phyloP scores from a whole-genome alignment of 495 filamentous ascomycete species.

The Letharia lupina region DNA sequence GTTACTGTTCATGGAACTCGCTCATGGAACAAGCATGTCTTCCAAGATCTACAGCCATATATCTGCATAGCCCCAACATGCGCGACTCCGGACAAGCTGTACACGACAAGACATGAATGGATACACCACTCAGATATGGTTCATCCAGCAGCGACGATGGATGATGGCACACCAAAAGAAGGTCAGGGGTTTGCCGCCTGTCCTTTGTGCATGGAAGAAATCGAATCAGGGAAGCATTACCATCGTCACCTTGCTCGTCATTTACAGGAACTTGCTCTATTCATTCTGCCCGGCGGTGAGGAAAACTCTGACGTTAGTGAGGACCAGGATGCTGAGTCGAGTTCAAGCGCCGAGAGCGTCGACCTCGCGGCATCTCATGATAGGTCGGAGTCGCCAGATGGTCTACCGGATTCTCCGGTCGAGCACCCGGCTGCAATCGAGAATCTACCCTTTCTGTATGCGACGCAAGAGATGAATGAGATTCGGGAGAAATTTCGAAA shows the following conservation, averaged over 20 bases:
- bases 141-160: conserved; percentile 13
- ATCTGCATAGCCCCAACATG: conserved; percentile 21
- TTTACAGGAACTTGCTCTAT: conserved; percentile 18
- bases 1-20: not conserved
- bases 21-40: conserved; percentile 21
- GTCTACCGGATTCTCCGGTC: not conserved
- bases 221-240: not conserved
- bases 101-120: conserved; percentile 23
- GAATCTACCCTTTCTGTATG: not conserved
- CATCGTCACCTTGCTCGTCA: conserved; percentile 14
- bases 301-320: not conserved
- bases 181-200: not conserved
- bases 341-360: not conserved
- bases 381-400: not conserved
- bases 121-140: not conserved
- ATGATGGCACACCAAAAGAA: not conserved
- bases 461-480: not conserved
- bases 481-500: not conserved
- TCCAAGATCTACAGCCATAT: conserved; percentile 25
- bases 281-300: conserved; percentile 2
- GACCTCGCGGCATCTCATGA: not conserved
- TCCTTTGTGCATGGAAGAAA: conserved; percentile 3
- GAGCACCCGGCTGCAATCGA: not conserved
- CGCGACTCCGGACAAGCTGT: conserved; percentile 16
- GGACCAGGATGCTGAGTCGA: not conserved